Evolutionary conservation across 2,329 filamentous ascomycete species (phyloP), one percentile per base, ranked within the genome.

Genomic region (Kalaharituber pfeilii): DNA sequence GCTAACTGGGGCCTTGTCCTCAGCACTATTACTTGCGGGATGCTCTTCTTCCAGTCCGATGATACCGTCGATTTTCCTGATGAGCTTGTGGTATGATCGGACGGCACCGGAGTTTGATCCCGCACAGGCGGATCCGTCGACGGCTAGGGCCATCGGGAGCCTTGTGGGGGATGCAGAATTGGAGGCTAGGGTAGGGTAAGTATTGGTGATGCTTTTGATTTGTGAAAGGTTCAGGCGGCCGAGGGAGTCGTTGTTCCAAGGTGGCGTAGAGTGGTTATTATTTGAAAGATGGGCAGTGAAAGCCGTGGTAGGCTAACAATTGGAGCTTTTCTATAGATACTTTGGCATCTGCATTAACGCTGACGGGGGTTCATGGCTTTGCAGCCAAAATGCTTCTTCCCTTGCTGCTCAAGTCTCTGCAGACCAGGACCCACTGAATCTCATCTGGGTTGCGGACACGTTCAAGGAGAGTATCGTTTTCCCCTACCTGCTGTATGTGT

Each of bases 381-480:
- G 91, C 76, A 91, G 85, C 68, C 93, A 94, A 75, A 98, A 98
- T 69, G 91, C 91, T 20, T 95, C 89, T 2, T 81, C 87, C 2
- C 76, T 98, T 49, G 89, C 91, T 33, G 84, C 91, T 68, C 82
- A 94, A 70, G 78, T 96, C 44, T 82, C 78, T 20, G 79, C 94
- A 42, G 87, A 95, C 66, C 85, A 95, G 69, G 91, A 98, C 71
- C 91, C 91, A 36, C 74, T 98, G 66, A 98, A 98, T 69, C 73
- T 98, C 65, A 88, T 98, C 64, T 98, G 89, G 91, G 79, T 98
- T 53, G 89, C 91, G 24, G 82, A 83, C 63, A 94, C 94, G 62
- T 98, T 98, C 73, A 96, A 96, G 70, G 87, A 96, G 69, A 89
- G 88, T 71, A 91, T 98, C 67, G 89, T 98, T 45, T 98, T 98